Evolutionary conservation across 345 rosid species (phyloP), one percentile per base, ranked within the genome.

Genomic region (Murraya koenigii): DNA sequence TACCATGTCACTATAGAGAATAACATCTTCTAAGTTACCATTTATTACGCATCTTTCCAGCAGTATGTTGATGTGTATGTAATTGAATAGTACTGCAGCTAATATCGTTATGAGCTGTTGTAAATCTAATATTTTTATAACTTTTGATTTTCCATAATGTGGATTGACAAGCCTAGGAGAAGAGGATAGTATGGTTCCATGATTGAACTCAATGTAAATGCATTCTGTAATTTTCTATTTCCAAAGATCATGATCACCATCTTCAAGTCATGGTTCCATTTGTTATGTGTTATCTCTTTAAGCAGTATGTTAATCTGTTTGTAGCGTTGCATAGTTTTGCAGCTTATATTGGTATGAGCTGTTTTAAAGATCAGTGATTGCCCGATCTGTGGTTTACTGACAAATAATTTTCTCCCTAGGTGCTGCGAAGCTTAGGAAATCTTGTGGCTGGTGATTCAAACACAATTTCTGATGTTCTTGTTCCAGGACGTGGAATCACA

Each of bases 381-480:
- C 38, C 68, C 73, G 54, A 69, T 71, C 66, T 78, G 66, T 82
- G 22, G 71, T 7, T 74, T 60, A 77, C 66, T 81, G 32, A 81
- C 56, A 58, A 59, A 69, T 33, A 64, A 26, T 62, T 77, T 78
- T 76, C 58, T 15, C 23, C 79, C 20, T 83, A 96, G 99, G 91
- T 92, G 63, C 84, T 94, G 77, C 83, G 99, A 81, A 90, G 98
- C 82, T 85, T 92, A 81, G 99, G 99, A 49, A 96, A 96, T 82
- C 92, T 96, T 76, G 88, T 96, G 8, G 93, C 99, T 75, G 97
- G 92, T 69, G 98, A 94, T 88, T 85, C 97, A 38, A 85, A 88
- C 72, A 85, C 96, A 76, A 85, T 85, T 55, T 86, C 85, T 65
- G 76, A 86, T 58, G 82, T 91, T 68, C 90, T 93, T 80, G 80